Percentiles rank a stretch among this genome's conserved stretches.
These are phyloP conservation scores for Stephanodiscus triporus DNA, from an alignment of 108 stramenopile species.

Conservation along the genomic window DNA sequence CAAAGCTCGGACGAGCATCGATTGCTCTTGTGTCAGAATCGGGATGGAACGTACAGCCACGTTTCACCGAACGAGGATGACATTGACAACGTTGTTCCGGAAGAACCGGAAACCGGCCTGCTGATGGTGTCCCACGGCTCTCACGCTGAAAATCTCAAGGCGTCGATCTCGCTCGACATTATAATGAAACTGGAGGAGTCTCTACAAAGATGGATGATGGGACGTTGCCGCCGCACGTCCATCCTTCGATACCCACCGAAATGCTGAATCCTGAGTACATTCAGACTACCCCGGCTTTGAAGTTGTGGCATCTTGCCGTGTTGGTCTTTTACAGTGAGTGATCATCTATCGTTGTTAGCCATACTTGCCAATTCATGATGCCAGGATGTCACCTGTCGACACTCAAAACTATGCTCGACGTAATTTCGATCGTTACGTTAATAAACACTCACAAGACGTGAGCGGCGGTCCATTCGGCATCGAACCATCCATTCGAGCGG, in stretches of 20 bases:
- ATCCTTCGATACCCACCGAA: conserved; percentile 29
- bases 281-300: conserved; percentile 30
- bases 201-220: conserved; percentile 9
- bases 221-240: conserved; percentile 18
- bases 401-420: background rate
- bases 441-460: conserved; percentile 16
- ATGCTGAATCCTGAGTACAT: conserved; percentile 32
- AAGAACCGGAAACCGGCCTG: background rate
- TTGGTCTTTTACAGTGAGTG: conserved; percentile 79
- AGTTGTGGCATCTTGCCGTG: conserved; percentile 70
- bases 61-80: conserved; percentile 22
- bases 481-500: conserved; percentile 87
- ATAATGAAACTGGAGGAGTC: conserved; percentile 17
- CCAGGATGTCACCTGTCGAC: background rate
- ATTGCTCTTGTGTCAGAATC: conserved; percentile 44
- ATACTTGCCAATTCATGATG: background rate
- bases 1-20: conserved; percentile 31
- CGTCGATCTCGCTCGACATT: conserved; percentile 15
- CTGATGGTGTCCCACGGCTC: conserved; percentile 3
- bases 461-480: conserved; percentile 92
- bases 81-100: background rate
- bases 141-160: background rate
- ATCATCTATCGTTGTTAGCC: background rate
- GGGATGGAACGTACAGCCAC: conserved; percentile 49
- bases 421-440: background rate